A percentile compares a stretch with the other conserved stretches of the same genome.
Conservation (phyloP, 2,329 filamentous ascomycete genomes). For the Ceratocystis cacaofunesta region DNA sequence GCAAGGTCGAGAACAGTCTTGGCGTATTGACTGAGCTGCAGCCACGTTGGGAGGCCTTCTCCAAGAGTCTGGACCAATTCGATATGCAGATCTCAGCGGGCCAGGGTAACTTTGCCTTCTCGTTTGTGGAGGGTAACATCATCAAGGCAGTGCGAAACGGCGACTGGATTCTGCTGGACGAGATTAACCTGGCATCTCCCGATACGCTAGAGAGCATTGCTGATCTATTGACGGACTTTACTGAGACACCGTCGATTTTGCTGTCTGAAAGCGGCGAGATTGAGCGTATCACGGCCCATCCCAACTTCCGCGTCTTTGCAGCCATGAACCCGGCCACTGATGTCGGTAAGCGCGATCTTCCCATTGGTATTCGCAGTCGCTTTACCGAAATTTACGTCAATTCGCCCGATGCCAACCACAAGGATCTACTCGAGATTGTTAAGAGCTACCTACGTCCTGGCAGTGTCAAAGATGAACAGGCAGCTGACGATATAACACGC, state of each 20-base stretch:
- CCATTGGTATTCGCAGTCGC: constrained; percentile 70
- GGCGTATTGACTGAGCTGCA: constrained; percentile 43
- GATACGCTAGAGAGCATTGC: constrained; percentile 91
- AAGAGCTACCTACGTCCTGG: constrained; percentile 69
- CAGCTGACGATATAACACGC: constrained; percentile 65
- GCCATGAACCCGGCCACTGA: constrained; percentile 99
- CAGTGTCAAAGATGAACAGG: constrained; percentile 55
- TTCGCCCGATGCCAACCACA: constrained; percentile 72
- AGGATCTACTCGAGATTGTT: constrained; percentile 77
- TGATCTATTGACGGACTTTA: constrained; percentile 64
- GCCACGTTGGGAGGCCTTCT: constrained; percentile 68
- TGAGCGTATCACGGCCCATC: constrained; percentile 75
- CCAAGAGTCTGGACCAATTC: constrained; percentile 58
- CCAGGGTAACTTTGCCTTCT: constrained; percentile 70
- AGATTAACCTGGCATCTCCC: constrained; percentile 89
- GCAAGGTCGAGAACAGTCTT: constrained; percentile 41
- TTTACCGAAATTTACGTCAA: constrained; percentile 95
- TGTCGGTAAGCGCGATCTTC: constrained; percentile 87
- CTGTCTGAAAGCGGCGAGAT: constrained; percentile 89
- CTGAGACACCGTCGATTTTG: constrained; percentile 63
- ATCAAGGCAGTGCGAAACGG: constrained; percentile 92
- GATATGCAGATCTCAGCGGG: constrained; percentile 49
- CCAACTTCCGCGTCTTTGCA: constrained; percentile 88
- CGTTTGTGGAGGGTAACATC: constrained; percentile 90
- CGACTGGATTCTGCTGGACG: constrained; percentile 91